A percentile compares a stretch with the other conserved stretches of the same genome.
These are phyloP conservation scores for Ceratocystis alfenasii DNA, from an alignment of 2,329 filamentous ascomycete species.

Conservation along the genomic window DNA sequence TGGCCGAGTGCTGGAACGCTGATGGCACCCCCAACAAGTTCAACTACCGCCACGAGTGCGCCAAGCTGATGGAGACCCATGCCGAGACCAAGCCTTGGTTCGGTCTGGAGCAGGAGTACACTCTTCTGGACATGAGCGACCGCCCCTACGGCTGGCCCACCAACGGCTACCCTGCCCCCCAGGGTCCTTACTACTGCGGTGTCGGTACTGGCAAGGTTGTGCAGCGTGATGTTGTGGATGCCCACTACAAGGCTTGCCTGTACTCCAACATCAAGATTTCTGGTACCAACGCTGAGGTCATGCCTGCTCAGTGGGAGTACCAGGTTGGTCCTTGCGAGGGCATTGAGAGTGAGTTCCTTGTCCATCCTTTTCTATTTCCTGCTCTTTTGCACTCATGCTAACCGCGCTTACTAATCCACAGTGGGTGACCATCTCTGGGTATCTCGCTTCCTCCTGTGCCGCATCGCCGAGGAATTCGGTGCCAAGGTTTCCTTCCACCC, in stretches of 20 bases:
- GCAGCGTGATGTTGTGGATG: slow-evolving; percentile 92
- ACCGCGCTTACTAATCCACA: slow-evolving; percentile 26
- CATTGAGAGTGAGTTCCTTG: slow-evolving; percentile 55
- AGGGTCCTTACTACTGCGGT: slow-evolving; percentile 85
- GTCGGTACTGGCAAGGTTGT: slow-evolving; percentile 94
- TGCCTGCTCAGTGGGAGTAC: slow-evolving; percentile 97
- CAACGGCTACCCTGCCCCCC: slow-evolving; percentile 79
- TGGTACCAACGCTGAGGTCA: slow-evolving; percentile 97
- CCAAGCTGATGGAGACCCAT: slow-evolving; percentile 80
- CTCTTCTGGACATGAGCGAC: slow-evolving; percentile 58
- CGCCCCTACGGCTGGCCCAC: slow-evolving; percentile 65
- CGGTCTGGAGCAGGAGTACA: slow-evolving; percentile 97
- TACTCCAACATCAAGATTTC: slow-evolving; percentile 83
- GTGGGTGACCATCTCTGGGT: slow-evolving; percentile 97
- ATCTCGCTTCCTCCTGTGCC: slow-evolving; percentile 66
- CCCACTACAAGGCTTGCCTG: slow-evolving; percentile 51
- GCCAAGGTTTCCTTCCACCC: slow-evolving; percentile 90
- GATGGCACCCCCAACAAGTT: slow-evolving; percentile 95
- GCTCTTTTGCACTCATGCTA: neutral
- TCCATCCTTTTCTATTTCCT: neutral
- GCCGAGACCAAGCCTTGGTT: slow-evolving; percentile 85
- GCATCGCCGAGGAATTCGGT: slow-evolving; percentile 91
- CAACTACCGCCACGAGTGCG: slow-evolving; percentile 91
- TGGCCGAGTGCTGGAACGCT: slow-evolving; percentile 86
- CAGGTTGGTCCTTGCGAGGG: slow-evolving; percentile 72